These are phyloP conservation scores for Ilex asprella DNA, from an alignment of 257 asterid species.

Conservation along the genomic window DNA sequence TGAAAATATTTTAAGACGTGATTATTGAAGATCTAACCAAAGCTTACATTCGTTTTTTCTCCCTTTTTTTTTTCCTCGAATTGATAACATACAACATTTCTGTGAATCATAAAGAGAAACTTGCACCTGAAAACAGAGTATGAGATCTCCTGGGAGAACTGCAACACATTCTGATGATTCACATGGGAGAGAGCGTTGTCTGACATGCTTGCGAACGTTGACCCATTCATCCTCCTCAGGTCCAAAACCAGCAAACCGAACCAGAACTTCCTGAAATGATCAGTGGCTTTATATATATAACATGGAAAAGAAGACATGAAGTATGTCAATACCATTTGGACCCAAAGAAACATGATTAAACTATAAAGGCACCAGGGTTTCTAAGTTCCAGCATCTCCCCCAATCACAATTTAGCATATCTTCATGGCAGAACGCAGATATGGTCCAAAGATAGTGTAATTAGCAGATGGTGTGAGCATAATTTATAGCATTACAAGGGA, in stretches of 20 bases:
- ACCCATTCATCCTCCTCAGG: conserved; percentile 98
- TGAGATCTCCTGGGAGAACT: conserved; percentile 72
- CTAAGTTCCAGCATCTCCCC: neutral
- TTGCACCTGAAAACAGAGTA: conserved; percentile 93
- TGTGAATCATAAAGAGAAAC: neutral
- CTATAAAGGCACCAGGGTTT: too few species aligned
- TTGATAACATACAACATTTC: neutral
- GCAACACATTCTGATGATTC: conserved; percentile 95
- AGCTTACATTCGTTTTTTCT: neutral
- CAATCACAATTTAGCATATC: too few species aligned
- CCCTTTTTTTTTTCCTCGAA: too few species aligned
- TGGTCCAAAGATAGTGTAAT: too few species aligned
- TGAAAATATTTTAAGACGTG: conserved; percentile 22
- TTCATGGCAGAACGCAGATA: neutral
- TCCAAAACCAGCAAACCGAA: conserved; percentile 95
- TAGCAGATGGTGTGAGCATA: too few species aligned
- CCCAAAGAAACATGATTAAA: too few species aligned
- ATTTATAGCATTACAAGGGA: too few species aligned
- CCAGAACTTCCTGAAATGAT: conserved; percentile 79
- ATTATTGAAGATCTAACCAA: conserved; percentile 3
- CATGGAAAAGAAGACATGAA: neutral
- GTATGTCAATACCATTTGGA: too few species aligned
- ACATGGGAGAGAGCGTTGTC: conserved; percentile 95
- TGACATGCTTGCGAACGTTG: conserved; percentile 63
- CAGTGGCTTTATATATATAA: conserved; percentile 4